phyloP scores from a whole-genome alignment of 1,284 basidiomycete genomes.

The Austropuccinia psidii region DNA sequence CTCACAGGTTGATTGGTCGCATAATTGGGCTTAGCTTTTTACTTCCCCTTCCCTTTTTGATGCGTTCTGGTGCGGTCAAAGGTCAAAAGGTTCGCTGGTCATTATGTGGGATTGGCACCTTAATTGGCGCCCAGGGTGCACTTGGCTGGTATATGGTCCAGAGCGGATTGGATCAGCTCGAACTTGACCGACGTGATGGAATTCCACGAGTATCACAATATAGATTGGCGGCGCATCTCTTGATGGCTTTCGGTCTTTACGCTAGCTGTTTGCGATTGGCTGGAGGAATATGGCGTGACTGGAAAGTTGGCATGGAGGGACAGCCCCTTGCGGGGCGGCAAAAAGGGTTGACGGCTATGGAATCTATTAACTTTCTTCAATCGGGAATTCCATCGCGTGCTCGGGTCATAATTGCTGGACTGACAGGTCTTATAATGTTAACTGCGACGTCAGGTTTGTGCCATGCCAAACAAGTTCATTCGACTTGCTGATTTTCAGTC shows the following conservation, averaged over 20 bases:
- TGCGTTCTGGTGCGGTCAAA: conserved; percentile 55
- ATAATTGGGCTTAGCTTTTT: conserved; percentile 62
- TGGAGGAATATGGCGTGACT: conserved; percentile 69
- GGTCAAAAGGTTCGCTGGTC: conserved; percentile 34
- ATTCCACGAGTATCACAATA: conserved; percentile 95
- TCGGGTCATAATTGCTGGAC: conserved; percentile 56
- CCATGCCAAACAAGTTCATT: neutral
- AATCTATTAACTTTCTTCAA: conserved; percentile 51
- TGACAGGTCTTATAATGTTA: conserved; percentile 71
- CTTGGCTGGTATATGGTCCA: conserved; percentile 99
- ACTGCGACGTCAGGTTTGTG: conserved; percentile 28
- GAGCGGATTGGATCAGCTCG: conserved; percentile 70
- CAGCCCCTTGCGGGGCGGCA: conserved; percentile 45
- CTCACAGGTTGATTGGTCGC: conserved; percentile 85
- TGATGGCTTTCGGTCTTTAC: conserved; percentile 81
- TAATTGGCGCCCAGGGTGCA: conserved; percentile 58
- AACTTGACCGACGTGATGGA: conserved; percentile 59
- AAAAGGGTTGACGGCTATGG: conserved; percentile 41
- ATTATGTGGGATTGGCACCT: conserved; percentile 43
- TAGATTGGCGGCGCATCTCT: conserved; percentile 86
- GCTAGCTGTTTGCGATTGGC: conserved; percentile 82
- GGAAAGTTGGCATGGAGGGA: conserved; percentile 58
- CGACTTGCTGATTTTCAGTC: neutral
- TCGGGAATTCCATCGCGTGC: conserved; percentile 59
- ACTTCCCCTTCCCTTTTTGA: conserved; percentile 69